Conservation (phyloP, 73 alveolate genomes). For the Stentor coeruleus region DNA sequence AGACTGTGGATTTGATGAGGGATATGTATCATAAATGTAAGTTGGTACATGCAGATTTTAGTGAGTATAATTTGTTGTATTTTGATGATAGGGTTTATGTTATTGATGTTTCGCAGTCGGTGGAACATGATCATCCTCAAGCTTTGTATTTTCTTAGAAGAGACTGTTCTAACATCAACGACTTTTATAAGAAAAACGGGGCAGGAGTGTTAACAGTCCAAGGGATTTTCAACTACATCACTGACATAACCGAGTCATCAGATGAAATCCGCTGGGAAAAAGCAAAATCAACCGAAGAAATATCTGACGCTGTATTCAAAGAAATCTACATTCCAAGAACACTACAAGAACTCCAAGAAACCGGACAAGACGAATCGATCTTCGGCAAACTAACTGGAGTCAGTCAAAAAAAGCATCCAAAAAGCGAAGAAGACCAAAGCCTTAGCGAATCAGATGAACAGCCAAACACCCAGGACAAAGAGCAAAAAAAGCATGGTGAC, state of each 20-base stretch:
- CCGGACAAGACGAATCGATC: not conserved
- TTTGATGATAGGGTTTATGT: constrained; percentile 75
- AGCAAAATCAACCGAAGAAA: constrained; percentile 33
- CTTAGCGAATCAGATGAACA: constrained; percentile 52
- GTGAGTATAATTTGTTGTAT: constrained; percentile 97
- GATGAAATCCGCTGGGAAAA: constrained; percentile 21
- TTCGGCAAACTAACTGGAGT: constrained; percentile 27
- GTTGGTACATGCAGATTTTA: constrained; percentile 98
- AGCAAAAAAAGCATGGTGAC: constrained; percentile 58
- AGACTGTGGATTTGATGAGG: constrained; percentile 73
- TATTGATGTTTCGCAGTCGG: constrained; percentile 98
- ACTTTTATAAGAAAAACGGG: constrained; percentile 68
- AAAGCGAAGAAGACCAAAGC: constrained; percentile 62
- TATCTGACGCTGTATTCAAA: constrained; percentile 41
- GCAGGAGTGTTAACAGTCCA: constrained; percentile 23
- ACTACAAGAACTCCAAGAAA: constrained; percentile 51
- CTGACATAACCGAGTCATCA: constrained; percentile 19
- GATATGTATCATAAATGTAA: constrained; percentile 91
- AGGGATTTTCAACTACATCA: constrained; percentile 41
- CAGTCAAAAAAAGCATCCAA: constrained; percentile 51
- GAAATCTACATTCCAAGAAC: constrained; percentile 69
- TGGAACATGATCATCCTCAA: constrained; percentile 99
- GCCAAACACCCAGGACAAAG: constrained; percentile 42
- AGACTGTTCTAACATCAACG: constrained; percentile 95
- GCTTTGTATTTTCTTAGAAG: constrained; percentile 98